phyloP scores from a whole-genome alignment of 768 basidiomycete genomes.

The Kondoa subrosea region DNA sequence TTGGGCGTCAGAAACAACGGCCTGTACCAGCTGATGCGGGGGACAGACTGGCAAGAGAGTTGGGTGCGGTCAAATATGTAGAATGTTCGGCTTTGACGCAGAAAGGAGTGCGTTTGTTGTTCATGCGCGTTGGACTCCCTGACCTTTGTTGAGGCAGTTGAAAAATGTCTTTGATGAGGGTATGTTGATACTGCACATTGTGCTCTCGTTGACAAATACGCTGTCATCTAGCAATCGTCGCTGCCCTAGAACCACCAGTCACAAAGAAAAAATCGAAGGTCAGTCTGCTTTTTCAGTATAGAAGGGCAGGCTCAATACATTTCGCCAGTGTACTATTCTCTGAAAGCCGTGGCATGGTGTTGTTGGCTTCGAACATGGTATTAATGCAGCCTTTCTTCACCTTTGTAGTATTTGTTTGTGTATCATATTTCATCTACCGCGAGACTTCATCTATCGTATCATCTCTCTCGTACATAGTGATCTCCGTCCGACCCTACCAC shows the following conservation, averaged over 20 bases:
- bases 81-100: slow-evolving; percentile 98
- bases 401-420: too few species aligned
- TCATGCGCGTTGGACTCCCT: background rate
- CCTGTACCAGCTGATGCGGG: slow-evolving; percentile 77
- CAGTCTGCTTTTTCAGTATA: background rate
- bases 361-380: too few species aligned
- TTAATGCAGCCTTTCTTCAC: too few species aligned
- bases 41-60: slow-evolving; percentile 84
- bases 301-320: background rate
- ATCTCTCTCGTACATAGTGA: too few species aligned
- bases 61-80: slow-evolving; percentile 97
- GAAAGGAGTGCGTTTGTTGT: slow-evolving; percentile 45
- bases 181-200: background rate
- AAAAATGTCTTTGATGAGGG: slow-evolving; percentile 99
- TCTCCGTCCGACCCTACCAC: too few species aligned
- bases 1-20: slow-evolving; percentile 86
- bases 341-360: too few species aligned
- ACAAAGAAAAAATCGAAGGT: slow-evolving; percentile 47
- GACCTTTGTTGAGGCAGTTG: slow-evolving; percentile 34
- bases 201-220: background rate
- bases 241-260: slow-evolving; percentile 91
- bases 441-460: too few species aligned
- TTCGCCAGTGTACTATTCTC: background rate
- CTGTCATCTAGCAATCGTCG: slow-evolving; percentile 59
- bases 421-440: too few species aligned